phyloP scores from a whole-genome alignment of 257 asterid genomes.

The Vinca minor region DNA sequence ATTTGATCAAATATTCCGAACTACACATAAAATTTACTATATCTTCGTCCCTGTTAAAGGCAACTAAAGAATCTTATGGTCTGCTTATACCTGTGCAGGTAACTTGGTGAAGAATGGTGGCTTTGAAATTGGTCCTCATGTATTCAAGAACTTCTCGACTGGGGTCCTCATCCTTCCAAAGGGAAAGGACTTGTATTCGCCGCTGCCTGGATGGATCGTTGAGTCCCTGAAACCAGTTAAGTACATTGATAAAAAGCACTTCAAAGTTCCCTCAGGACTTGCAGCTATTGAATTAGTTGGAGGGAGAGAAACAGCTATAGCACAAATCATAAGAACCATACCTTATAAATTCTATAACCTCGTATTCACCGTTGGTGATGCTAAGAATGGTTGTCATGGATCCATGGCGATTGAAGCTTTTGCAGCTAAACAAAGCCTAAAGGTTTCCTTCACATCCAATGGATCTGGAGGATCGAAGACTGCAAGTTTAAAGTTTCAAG shows the following conservation, averaged over 20 bases:
- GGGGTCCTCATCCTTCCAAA: slow-evolving; percentile 64
- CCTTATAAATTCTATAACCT: slow-evolving; percentile 41
- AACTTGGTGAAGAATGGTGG: slow-evolving; percentile 66
- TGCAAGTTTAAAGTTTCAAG: slow-evolving; percentile 41
- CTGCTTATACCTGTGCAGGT: slow-evolving; percentile 29
- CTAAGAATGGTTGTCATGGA: slow-evolving; percentile 59
- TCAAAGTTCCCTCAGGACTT: slow-evolving; percentile 48
- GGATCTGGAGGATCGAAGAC: slow-evolving; percentile 53
- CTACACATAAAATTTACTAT: no score
- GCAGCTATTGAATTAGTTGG: slow-evolving; percentile 69
- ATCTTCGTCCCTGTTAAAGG: no score
- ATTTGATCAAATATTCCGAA: no score
- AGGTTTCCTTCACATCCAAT: slow-evolving; percentile 31
- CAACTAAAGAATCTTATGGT: background rate
- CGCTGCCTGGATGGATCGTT: slow-evolving; percentile 73
- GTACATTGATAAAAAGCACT: slow-evolving; percentile 60
- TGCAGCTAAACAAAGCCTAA: slow-evolving; percentile 33
- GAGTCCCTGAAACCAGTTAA: slow-evolving; percentile 54
- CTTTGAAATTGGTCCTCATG: slow-evolving; percentile 63
- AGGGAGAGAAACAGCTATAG: slow-evolving; percentile 69
- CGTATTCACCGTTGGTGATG: slow-evolving; percentile 59
- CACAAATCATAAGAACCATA: slow-evolving; percentile 45
- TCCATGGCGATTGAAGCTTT: slow-evolving; percentile 53
- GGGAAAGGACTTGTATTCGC: slow-evolving; percentile 43
- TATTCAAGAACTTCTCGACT: slow-evolving; percentile 72